These are phyloP conservation scores for Geotrichum klebahnii DNA, from an alignment of 1,139 yeast genomes.

Conservation along the genomic window DNA sequence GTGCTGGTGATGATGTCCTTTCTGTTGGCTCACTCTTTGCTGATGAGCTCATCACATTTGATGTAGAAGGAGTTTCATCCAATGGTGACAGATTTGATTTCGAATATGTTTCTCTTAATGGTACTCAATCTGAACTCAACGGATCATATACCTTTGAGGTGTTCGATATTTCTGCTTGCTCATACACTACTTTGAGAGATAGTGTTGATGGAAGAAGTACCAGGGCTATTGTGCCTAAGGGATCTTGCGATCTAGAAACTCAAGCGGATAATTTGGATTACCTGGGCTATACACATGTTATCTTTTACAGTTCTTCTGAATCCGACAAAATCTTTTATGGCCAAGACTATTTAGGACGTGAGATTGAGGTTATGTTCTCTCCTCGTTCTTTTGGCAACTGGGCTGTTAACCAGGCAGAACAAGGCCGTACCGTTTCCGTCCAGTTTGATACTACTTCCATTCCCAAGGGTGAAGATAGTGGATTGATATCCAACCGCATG, in stretches of 20 bases:
- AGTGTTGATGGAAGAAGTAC: background rate
- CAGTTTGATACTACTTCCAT: conserved; percentile 1
- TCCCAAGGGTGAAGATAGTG: background rate
- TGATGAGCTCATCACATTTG: conserved; percentile 11
- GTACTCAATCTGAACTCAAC: conserved; percentile 8
- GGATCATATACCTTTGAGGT: conserved; percentile 6
- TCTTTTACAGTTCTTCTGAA: conserved; percentile 2
- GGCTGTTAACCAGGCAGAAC: background rate
- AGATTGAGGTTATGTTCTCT: conserved; percentile 6
- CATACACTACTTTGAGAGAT: background rate
- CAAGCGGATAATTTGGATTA: background rate
- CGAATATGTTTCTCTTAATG: conserved; percentile 10
- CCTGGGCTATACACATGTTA: conserved; percentile 5
- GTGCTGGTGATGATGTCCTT: conserved; percentile 19
- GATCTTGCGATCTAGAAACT: conserved; percentile 3
- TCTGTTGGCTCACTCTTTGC: conserved; percentile 21
- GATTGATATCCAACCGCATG: conserved; percentile 9
- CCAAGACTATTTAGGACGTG: background rate
- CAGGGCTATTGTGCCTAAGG: conserved; percentile 9
- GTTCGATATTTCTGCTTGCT: conserved; percentile 6
- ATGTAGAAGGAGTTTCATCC: background rate
- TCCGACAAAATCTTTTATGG: conserved; percentile 1
- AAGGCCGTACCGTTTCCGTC: background rate
- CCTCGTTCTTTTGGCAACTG: conserved; percentile 13
- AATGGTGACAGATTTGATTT: conserved; percentile 10